phyloP scores from a whole-genome alignment of 139 green algal species.

The Tetradesmus lagerheimii region DNA sequence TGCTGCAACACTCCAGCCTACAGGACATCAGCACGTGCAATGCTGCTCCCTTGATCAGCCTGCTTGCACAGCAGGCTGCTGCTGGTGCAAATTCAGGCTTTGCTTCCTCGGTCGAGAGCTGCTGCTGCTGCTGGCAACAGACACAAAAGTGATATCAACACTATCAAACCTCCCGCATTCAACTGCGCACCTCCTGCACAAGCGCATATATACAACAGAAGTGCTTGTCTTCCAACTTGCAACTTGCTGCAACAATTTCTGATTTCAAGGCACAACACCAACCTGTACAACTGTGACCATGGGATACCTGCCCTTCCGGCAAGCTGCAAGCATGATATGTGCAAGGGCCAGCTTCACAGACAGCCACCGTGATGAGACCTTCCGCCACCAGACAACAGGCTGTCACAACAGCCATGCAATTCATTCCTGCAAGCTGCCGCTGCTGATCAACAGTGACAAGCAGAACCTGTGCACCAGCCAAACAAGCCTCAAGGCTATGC shows the following conservation, averaged over 20 bases:
- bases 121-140: neutral
- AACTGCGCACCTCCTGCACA: neutral
- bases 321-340: neutral
- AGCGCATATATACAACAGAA: neutral
- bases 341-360: neutral
- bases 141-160: neutral
- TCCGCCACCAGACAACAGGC: neutral
- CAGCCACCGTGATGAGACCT: neutral
- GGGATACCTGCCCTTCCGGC: neutral
- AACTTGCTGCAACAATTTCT: neutral
- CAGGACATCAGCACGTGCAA: no score
- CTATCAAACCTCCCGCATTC: neutral
- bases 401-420: neutral
- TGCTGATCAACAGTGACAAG: neutral
- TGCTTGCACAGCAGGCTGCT: no score
- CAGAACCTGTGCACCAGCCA: neutral
- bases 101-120: no score
- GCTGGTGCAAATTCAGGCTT: no score
- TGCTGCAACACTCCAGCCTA: no score
- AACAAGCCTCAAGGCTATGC: neutral
- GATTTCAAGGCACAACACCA: neutral
- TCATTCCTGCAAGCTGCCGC: conserved; percentile 6
- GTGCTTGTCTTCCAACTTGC: neutral
- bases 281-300: neutral
- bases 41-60: no score